Base-by-base conservation (phyloP, 1,284 basidiomycete genomes). In the Blastosporella zonata region DNA sequence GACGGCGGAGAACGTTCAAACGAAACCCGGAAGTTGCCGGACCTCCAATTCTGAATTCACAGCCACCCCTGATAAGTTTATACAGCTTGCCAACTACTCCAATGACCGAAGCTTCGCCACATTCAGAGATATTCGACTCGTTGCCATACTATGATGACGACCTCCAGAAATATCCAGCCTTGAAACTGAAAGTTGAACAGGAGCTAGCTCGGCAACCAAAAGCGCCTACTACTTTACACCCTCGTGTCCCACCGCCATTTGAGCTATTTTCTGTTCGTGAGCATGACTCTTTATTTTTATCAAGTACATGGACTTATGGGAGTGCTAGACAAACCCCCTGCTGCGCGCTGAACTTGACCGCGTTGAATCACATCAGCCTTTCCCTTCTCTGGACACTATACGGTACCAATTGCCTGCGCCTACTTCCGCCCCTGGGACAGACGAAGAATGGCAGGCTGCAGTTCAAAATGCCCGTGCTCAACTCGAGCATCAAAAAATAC, bases 61-160 rank as follows among this genome's bases (percentile, higher is more conserved):
- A 4, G 4, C 10, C 34, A 35, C 34, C 6, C 15, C 7, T 10
- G 5, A 17, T 18, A n/a, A n/a, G n/a, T n/a, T n/a, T n/a, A n/a
- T n/a, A n/a, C n/a, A n/a, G n/a, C n/a, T n/a, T n/a, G n/a, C n/a
- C n/a, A n/a, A n/a, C n/a, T n/a, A n/a, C 33, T 29, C 22, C 21
- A 48, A 60, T 57, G 53, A 60, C 58, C 52, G 55, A 59, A 34
- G 31, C 52, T 38, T 47, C 35, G n/a, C 46, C 44, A 46, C 46
- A 52, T 29, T 33, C 56, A 38, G 69, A 72, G 52, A 69, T 81
- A 21, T 81, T 93, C 57, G 94, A 97, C 68, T 90, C 93, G 18
- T 76, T 97, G 50, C 93, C 95, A 10, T 97, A 97, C 71, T 94
- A 92, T 62, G 95, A 98, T 72, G 88, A 92, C 63, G 93, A 97